These are phyloP conservation scores for Scutellaria minor DNA, from an alignment of 257 asterid species.

Conservation along the genomic window DNA sequence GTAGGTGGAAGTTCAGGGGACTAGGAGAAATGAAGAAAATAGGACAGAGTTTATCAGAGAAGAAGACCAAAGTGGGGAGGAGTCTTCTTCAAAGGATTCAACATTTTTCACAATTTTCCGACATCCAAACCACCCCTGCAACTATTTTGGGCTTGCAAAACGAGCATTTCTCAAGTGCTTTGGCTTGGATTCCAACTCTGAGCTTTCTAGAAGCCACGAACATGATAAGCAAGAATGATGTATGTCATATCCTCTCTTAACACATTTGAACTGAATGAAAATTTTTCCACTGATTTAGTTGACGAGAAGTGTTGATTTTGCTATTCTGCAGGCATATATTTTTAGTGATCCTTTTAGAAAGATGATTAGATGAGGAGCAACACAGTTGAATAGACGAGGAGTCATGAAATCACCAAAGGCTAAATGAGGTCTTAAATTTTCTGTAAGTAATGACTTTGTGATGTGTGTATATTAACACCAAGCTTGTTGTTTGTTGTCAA, in stretches of 20 bases:
- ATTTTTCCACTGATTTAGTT: background rate
- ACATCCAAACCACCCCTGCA: slow-evolving; percentile 61
- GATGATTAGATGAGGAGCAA: slow-evolving; percentile 23
- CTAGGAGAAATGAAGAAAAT: slow-evolving; percentile 40
- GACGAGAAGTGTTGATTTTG: slow-evolving; percentile 5
- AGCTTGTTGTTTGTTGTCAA: slow-evolving; percentile 26
- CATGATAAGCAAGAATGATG: slow-evolving; percentile 53
- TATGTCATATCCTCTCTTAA: background rate
- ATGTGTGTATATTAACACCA: slow-evolving; percentile 14
- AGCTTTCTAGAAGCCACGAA: slow-evolving; percentile 32
- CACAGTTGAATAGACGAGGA: slow-evolving; percentile 25
- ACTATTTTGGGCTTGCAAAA: slow-evolving; percentile 51
- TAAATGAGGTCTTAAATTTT: slow-evolving; percentile 22
- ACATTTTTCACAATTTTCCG: slow-evolving; percentile 32
- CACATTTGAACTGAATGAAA: no score
- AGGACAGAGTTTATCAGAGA: slow-evolving; percentile 37
- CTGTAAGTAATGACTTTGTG: slow-evolving; percentile 26
- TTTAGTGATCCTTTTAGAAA: background rate
- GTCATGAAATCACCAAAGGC: background rate
- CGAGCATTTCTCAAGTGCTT: slow-evolving; percentile 65
- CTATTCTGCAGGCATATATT: slow-evolving; percentile 20
- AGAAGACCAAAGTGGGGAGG: slow-evolving; percentile 44
- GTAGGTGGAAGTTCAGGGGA: slow-evolving; percentile 46
- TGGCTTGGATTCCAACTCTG: slow-evolving; percentile 54
- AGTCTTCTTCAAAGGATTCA: slow-evolving; percentile 45